Evolutionary conservation across 1,284 basidiomycete species (phyloP).

Genomic region (Neolentinus lepideus): DNA sequence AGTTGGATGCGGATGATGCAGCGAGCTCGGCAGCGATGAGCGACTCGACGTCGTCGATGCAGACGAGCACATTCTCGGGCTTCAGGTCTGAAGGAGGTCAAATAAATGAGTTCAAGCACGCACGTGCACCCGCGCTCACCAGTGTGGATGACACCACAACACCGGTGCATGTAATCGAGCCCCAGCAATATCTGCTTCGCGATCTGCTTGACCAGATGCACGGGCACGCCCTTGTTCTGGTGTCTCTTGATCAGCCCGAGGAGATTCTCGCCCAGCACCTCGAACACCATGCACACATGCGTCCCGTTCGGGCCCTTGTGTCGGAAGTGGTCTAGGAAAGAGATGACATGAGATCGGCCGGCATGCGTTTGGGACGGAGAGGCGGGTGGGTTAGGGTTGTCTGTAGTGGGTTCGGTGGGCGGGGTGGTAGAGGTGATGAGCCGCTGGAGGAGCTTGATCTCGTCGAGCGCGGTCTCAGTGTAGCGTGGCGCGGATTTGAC

Average conservation of each 20-base stretch:
- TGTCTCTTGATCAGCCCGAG: conserved; percentile 96
- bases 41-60: conserved; percentile 94
- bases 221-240: conserved; percentile 91
- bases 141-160: conserved; percentile 93
- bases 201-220: conserved; percentile 92
- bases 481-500: conserved; percentile 97
- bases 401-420: conserved; percentile 43
- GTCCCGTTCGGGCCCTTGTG: conserved; percentile 96
- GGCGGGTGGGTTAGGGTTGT: conserved; percentile 50
- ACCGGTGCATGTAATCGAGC: conserved; percentile 95
- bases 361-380: conserved; percentile 68
- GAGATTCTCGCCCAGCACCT: conserved; percentile 97
- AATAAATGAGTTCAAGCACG: too few relatives aligned
- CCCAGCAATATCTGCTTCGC: conserved; percentile 95
- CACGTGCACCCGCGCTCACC: too few relatives aligned
- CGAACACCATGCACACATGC: conserved; percentile 99
- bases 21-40: conserved; percentile 88
- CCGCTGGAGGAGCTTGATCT: conserved; percentile 96
- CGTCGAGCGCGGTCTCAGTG: conserved; percentile 96
- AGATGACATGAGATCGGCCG: conserved; percentile 84
- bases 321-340: conserved; percentile 94
- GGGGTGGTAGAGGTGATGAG: conserved; percentile 85
- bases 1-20: conserved; percentile 35
- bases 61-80: conserved; percentile 96
- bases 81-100: conserved; percentile 66